These are phyloP conservation scores for Cyberlindnera petersonii DNA, from an alignment of 805 yeast species.

Conservation along the genomic window DNA sequence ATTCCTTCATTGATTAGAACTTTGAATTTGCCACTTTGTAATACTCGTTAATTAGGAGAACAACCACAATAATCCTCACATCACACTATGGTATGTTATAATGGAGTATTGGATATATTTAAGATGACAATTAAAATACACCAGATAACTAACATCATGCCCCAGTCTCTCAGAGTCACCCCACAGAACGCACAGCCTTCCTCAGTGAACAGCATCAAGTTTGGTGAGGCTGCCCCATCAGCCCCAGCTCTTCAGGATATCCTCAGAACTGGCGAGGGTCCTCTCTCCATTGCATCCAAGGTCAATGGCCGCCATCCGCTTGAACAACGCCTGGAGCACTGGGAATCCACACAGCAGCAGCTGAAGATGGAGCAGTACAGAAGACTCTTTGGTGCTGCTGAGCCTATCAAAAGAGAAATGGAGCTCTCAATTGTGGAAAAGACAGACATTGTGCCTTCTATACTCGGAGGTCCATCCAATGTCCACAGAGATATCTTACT, in stretches of 20 bases:
- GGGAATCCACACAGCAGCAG: constrained; percentile 76
- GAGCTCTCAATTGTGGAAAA: constrained; percentile 70
- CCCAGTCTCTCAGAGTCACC: constrained; percentile 40
- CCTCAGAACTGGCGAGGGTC: constrained; percentile 63
- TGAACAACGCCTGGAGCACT: constrained; percentile 66
- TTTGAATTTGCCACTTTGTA: too few relatives aligned
- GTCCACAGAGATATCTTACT: constrained; percentile 74
- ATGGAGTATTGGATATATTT: neutral
- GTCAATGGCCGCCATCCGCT: constrained; percentile 82
- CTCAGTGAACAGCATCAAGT: constrained; percentile 47
- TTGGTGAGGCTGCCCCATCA: constrained; percentile 51
- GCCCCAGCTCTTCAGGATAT: constrained; percentile 71
- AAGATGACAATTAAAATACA: too few relatives aligned
- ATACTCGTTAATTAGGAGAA: too few relatives aligned
- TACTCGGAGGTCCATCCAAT: constrained; percentile 53
- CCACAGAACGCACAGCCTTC: constrained; percentile 48
- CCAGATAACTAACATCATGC: constrained; percentile 2
- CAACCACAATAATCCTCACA: too few relatives aligned
- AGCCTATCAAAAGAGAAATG: constrained; percentile 89
- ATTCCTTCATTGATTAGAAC: too few relatives aligned
- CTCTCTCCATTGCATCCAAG: constrained; percentile 46
- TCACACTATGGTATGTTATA: neutral
- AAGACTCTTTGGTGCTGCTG: constrained; percentile 86
- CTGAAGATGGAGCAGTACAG: constrained; percentile 73
- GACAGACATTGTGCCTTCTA: constrained; percentile 64